Evolutionary conservation across 768 basidiomycete genomes (phyloP).

Genomic region (Lyophyllum atratum): DNA sequence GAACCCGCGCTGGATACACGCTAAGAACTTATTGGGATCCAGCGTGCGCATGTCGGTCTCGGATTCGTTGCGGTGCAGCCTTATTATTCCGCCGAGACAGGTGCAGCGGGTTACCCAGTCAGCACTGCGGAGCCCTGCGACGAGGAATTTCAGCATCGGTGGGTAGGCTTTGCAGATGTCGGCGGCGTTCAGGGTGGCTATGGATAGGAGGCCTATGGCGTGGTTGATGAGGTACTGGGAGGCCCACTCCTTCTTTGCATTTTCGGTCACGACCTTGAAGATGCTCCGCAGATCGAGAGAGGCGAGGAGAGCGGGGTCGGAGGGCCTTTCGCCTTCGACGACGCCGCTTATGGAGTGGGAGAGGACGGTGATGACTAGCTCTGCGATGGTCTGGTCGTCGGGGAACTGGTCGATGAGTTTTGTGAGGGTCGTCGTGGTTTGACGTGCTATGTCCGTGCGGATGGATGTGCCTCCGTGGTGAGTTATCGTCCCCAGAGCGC

Average conservation of each 20-base stretch:
- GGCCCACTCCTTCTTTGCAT: slow-evolving; percentile 43
- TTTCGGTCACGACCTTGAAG: slow-evolving; percentile 42
- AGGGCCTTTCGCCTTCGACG: slow-evolving; percentile 38
- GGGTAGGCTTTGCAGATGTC: slow-evolving; percentile 45
- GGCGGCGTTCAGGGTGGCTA: slow-evolving; percentile 44
- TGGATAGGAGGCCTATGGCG: slow-evolving; percentile 47
- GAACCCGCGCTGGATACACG: slow-evolving; percentile 40
- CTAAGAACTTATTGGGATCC: slow-evolving; percentile 52
- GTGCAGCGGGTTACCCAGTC: slow-evolving; percentile 54
- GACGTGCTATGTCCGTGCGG: slow-evolving; percentile 51
- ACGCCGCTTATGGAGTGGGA: slow-evolving; percentile 52
- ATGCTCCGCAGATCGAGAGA: slow-evolving; percentile 45
- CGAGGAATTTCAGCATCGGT: slow-evolving; percentile 48
- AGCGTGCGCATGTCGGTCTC: slow-evolving; percentile 47
- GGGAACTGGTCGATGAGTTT: slow-evolving; percentile 50
- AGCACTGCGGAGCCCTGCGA: slow-evolving; percentile 54
- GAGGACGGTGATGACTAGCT: slow-evolving; percentile 52
- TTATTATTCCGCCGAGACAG: slow-evolving; percentile 55
- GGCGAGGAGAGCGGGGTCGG: slow-evolving; percentile 37
- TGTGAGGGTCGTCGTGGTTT: slow-evolving; percentile 40
- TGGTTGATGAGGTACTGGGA: slow-evolving; percentile 51
- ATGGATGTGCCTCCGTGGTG: slow-evolving; percentile 58
- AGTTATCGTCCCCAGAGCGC: slow-evolving; percentile 57
- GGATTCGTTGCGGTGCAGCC: slow-evolving; percentile 43
- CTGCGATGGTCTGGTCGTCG: slow-evolving; percentile 50